Conservation (phyloP, 495 filamentous ascomycete species). For the Terfezia claveryi region DNA sequence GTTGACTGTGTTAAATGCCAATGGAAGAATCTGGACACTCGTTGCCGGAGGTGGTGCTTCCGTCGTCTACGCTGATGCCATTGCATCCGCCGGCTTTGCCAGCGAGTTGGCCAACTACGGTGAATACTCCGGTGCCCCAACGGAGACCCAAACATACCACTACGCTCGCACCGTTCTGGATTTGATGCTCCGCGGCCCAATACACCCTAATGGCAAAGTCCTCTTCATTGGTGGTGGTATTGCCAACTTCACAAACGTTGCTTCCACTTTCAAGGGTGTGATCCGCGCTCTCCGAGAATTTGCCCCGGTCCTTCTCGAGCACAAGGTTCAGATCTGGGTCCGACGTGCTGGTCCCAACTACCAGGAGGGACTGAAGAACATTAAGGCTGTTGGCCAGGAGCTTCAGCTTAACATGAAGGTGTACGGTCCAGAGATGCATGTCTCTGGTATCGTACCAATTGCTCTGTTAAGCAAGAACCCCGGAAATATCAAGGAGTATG, state of each 20-base stretch:
- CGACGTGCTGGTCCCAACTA: constrained; percentile 98
- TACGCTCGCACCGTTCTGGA: constrained; percentile 93
- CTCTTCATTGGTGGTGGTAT: constrained; percentile 99
- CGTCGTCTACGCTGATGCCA: constrained; percentile 96
- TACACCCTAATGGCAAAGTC: constrained; percentile 76
- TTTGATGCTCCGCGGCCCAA: constrained; percentile 85
- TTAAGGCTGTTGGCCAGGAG: constrained; percentile 87
- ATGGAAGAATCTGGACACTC: constrained; percentile 88
- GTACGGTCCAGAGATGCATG: constrained; percentile 90
- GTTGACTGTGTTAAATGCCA: constrained; percentile 81
- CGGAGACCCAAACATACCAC: constrained; percentile 94
- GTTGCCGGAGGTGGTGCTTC: constrained; percentile 99
- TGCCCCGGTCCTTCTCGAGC: constrained; percentile 63
- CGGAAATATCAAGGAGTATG: constrained; percentile 16
- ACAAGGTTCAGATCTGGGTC: constrained; percentile 98
- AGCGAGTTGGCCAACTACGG: constrained; percentile 97
- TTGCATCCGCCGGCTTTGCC: constrained; percentile 87
- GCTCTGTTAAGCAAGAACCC: constrained; percentile 29
- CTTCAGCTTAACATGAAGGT: constrained; percentile 87
- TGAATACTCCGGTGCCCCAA: constrained; percentile 97
- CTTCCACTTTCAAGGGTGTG: constrained; percentile 98
- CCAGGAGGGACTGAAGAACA: constrained; percentile 99
- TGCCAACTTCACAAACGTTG: constrained; percentile 94
- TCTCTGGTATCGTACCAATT: constrained; percentile 41
- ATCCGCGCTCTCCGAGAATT: constrained; percentile 92